A percentile compares a stretch with the other conserved stretches of the same genome.
Evolutionary conservation across 2,329 filamentous ascomycete genomes (phyloP).

Genomic region (Alternaria panax): DNA sequence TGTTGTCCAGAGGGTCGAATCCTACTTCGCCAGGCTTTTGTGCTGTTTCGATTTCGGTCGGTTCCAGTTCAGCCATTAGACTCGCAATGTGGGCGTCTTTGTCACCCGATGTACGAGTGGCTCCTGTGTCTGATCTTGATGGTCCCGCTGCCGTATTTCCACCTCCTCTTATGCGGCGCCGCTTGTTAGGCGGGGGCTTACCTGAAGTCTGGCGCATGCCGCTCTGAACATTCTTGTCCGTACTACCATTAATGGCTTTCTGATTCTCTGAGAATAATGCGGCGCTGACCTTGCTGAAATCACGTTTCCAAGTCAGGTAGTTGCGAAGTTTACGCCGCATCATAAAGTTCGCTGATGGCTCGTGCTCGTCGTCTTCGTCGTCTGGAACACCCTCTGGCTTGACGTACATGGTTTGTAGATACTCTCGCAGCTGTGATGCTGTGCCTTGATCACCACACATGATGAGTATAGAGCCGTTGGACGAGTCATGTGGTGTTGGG

Average conservation of each 20-base stretch:
- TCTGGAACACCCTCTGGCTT: slow-evolving; percentile 58
- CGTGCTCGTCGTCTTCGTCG: slow-evolving; percentile 61
- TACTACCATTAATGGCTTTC: slow-evolving; percentile 73
- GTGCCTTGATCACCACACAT: slow-evolving; percentile 93
- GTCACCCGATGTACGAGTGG: slow-evolving; percentile 78
- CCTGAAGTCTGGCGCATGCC: slow-evolving; percentile 58
- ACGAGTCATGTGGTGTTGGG: slow-evolving; percentile 76
- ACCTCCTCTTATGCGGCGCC: slow-evolving; percentile 83
- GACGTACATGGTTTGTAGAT: slow-evolving; percentile 87
- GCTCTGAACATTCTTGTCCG: slow-evolving; percentile 61
- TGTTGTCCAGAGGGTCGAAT: slow-evolving; percentile 82
- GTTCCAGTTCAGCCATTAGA: slow-evolving; percentile 81
- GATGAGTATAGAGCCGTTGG: slow-evolving; percentile 89
- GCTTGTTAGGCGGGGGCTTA: slow-evolving; percentile 81
- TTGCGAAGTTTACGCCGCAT: slow-evolving; percentile 86
- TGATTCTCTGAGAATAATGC: slow-evolving; percentile 81
- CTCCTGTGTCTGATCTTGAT: slow-evolving; percentile 74
- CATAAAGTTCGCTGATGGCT: slow-evolving; percentile 81
- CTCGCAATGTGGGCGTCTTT: slow-evolving; percentile 81
- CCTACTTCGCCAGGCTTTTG: slow-evolving; percentile 76
- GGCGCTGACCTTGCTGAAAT: slow-evolving; percentile 85
- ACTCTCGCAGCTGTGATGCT: slow-evolving; percentile 88
- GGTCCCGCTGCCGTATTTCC: slow-evolving; percentile 65
- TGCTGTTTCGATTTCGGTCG: slow-evolving; percentile 77
- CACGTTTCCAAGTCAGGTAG: slow-evolving; percentile 89